phyloP scores from a whole-genome alignment of 2,329 filamentous ascomycete species.

The Microcyclospora tardicrescens region DNA sequence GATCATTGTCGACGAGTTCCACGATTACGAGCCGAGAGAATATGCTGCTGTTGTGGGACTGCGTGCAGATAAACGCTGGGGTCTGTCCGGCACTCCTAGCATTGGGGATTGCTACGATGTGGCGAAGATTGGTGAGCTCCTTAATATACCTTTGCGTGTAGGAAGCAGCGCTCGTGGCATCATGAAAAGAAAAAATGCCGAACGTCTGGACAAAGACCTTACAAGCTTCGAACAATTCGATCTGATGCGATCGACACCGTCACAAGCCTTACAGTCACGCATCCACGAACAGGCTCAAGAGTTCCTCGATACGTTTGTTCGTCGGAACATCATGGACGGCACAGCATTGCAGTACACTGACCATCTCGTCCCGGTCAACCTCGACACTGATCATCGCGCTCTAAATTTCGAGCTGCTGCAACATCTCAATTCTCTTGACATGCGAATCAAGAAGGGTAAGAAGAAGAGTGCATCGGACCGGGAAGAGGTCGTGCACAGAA shows the following conservation, averaged over 20 bases:
- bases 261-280: conserved; percentile 38
- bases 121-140: conserved; percentile 43
- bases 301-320: conserved; percentile 43
- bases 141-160: conserved; percentile 43
- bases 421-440: conserved; percentile 38
- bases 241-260: conserved; percentile 36
- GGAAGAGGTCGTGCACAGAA: conserved; percentile 33
- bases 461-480: conserved; percentile 21
- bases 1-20: conserved; percentile 52
- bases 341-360: conserved; percentile 33
- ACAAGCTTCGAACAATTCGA: conserved; percentile 45
- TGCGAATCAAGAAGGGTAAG: conserved; percentile 30
- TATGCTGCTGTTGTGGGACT: conserved; percentile 34
- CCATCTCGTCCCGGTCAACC: conserved; percentile 30
- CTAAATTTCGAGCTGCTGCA: conserved; percentile 45
- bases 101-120: conserved; percentile 46
- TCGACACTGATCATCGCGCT: conserved; percentile 36
- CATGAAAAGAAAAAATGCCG: conserved; percentile 35
- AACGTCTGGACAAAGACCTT: conserved; percentile 28
- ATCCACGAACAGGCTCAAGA: conserved; percentile 40
- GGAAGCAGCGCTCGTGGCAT: conserved; percentile 37
- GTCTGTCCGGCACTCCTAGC: conserved; percentile 50
- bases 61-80: conserved; percentile 43
- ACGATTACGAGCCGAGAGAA: conserved; percentile 38
- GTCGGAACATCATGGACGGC: conserved; percentile 27